These are phyloP conservation scores for Trametes gibbosa DNA, from an alignment of 768 basidiomycete species.

Conservation along the genomic window DNA sequence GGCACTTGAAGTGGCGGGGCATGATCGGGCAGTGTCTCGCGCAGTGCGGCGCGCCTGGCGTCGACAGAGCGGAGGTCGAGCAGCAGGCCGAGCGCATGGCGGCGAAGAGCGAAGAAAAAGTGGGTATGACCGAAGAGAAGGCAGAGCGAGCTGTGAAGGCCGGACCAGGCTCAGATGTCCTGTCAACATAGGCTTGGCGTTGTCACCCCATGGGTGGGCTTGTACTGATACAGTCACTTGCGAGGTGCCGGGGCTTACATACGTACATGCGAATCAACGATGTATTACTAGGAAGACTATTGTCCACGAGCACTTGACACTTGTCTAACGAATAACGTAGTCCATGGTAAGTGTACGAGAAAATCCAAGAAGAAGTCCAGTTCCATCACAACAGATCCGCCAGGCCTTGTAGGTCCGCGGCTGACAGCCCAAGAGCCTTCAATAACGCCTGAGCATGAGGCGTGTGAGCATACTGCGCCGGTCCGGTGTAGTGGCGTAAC, in stretches of 20 bases:
- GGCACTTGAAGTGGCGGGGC: slow-evolving; percentile 49
- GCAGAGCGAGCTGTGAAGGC: slow-evolving; percentile 13
- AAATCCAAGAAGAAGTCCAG: neutral
- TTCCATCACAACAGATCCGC: neutral
- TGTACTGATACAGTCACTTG: neutral
- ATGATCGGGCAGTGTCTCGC: slow-evolving; percentile 47
- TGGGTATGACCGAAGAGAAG: slow-evolving; percentile 21
- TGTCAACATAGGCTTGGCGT: neutral
- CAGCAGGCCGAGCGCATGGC: slow-evolving; percentile 33
- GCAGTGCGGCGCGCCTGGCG: slow-evolving; percentile 38
- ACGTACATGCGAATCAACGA: neutral
- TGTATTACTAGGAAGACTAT: neutral
- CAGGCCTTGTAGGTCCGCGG: neutral
- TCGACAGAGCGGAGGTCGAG: slow-evolving; percentile 37
- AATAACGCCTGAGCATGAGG: neutral
- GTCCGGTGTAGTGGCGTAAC: neutral
- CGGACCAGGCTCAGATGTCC: neutral
- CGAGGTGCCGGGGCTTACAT: neutral
- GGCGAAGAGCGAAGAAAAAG: slow-evolving; percentile 21
- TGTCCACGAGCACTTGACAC: slow-evolving; percentile 7
- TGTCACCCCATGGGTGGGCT: neutral
- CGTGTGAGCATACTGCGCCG: neutral
- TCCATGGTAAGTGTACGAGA: slow-evolving; percentile 8
- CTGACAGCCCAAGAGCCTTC: slow-evolving; percentile 5
- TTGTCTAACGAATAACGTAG: slow-evolving; percentile 6